phyloP scores from a whole-genome alignment of 352 stramenopile species.

The Globisporangium uncinulatum region DNA sequence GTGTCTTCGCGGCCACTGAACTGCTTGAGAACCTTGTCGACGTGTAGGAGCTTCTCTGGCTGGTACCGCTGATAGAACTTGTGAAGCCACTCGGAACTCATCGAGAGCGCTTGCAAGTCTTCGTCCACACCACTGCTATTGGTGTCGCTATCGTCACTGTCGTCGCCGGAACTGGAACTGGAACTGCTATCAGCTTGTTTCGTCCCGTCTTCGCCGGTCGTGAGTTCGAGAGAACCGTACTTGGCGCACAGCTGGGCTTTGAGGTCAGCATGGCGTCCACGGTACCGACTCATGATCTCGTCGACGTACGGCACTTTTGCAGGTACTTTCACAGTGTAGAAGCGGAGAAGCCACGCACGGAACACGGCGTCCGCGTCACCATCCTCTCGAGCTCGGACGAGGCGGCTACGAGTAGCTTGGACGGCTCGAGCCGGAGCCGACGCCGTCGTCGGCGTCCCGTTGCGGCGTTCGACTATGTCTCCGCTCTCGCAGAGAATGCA shows the following conservation, averaged over 20 bases:
- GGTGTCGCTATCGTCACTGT: background rate
- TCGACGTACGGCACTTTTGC: constrained; percentile 52
- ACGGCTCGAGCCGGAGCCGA: background rate
- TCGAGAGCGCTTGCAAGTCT: constrained; percentile 15
- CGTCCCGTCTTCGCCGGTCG: background rate
- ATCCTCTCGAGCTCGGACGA: background rate
- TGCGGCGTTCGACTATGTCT: background rate
- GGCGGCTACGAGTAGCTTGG: background rate
- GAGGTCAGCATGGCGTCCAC: constrained; percentile 46
- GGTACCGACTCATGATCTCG: constrained; percentile 50
- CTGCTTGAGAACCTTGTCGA: constrained; percentile 48
- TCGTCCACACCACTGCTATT: constrained; percentile 1
- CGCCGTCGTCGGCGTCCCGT: too few species aligned
- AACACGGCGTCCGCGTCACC: constrained; percentile 25
- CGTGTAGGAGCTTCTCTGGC: constrained; percentile 36
- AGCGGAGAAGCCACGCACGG: constrained; percentile 38
- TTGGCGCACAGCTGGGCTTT: constrained; percentile 45
- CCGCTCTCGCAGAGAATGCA: constrained; percentile 7
- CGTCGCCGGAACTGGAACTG: constrained; percentile 5
- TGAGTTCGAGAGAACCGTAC: constrained; percentile 23
- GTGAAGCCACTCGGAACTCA: constrained; percentile 46
- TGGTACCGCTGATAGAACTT: constrained; percentile 53
- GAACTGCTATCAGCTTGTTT: background rate
- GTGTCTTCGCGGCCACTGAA: constrained; percentile 59
- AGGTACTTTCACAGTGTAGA: constrained; percentile 38